Evolutionary conservation across 495 filamentous ascomycete genomes (phyloP), one percentile per base, ranked within the genome.

Genomic region (Hypoxylon fragiforme): DNA sequence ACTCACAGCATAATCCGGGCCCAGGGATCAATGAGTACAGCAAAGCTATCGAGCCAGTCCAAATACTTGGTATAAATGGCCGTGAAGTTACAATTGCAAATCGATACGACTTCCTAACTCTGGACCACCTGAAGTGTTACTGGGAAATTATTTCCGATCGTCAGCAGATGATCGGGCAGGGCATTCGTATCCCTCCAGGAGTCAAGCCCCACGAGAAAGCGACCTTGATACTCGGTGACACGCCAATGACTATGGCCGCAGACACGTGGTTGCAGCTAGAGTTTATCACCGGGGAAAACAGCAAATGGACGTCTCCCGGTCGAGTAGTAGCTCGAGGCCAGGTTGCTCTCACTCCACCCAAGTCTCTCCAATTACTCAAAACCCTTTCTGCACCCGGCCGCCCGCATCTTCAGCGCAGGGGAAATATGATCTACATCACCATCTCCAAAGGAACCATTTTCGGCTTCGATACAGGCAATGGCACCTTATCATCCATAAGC

Each of bases 31-130:
- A 69, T 12, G 85, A 90, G 66, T 82, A 85, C 53, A 79, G 80
- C 52, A 87, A 86, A 56, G 81, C 77, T 3, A 84, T 87, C 44
- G 79, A 85, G 44, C 85, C 85, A 0, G 77, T 86, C 1, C 75
- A 80, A 46, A 67, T 74, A 4, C 54, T 79, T 1, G 62, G 43
- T 46, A 50, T 50, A 21, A 42, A 60, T 13, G 62, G 59, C 15
- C 64, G 67, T 15, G 55, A 67, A 8, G 67, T 81, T 7, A 67
- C 68, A 3, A 71, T 85, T 9, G 59, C 77, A 36, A 83, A 81
- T 40, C 70, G 79, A 19, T 83, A 83, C 51, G 77, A 81, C 49
- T 81, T 82, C 44, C 52, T 72, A 18, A 73, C 62, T 7, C 69
- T 85, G 7, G 75, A 77, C 50, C 77, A 81, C 30, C 63, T 83